A percentile compares a stretch with the other conserved stretches of the same genome.
phyloP scores from a whole-genome alignment of 148 eudicot species.

The Agrostemma githago region DNA sequence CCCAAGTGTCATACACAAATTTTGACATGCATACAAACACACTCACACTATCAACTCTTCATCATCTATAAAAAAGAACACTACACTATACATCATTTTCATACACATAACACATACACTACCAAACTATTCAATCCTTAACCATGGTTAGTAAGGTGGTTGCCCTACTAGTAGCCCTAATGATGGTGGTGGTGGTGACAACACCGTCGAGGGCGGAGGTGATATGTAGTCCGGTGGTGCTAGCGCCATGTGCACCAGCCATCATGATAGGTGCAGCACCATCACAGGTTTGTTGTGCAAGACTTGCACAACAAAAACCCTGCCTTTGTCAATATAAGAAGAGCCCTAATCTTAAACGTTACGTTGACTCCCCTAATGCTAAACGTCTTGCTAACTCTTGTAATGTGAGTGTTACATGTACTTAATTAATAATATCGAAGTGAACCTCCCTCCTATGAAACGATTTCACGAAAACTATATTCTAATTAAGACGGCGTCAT shows the following conservation, averaged over 20 bases:
- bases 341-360: constrained; percentile 35
- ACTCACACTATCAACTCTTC: neutral
- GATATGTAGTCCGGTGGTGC: constrained; percentile 33
- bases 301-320: constrained; percentile 33
- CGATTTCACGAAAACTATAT: too few species aligned
- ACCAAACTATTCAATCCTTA: neutral
- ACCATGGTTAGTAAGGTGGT: constrained; percentile 24
- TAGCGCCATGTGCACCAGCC: constrained; percentile 35
- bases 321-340: constrained; percentile 48
- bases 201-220: constrained; percentile 22
- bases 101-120: too few species aligned
- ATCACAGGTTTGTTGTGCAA: constrained; percentile 34
- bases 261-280: constrained; percentile 27
- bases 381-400: constrained; percentile 10
- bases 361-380: constrained; percentile 23
- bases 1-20: neutral
- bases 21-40: neutral
- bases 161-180: constrained; percentile 5
- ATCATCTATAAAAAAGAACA: neutral
- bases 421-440: neutral
- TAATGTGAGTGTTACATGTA: constrained; percentile 18
- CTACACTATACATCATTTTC: neutral
- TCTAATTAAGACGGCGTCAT: too few species aligned
- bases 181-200: constrained; percentile 16
- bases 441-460: too few species aligned